These are phyloP conservation scores for Podila epigama DNA, from an alignment of 192 early-diverging fungal genomes.

Conservation along the genomic window DNA sequence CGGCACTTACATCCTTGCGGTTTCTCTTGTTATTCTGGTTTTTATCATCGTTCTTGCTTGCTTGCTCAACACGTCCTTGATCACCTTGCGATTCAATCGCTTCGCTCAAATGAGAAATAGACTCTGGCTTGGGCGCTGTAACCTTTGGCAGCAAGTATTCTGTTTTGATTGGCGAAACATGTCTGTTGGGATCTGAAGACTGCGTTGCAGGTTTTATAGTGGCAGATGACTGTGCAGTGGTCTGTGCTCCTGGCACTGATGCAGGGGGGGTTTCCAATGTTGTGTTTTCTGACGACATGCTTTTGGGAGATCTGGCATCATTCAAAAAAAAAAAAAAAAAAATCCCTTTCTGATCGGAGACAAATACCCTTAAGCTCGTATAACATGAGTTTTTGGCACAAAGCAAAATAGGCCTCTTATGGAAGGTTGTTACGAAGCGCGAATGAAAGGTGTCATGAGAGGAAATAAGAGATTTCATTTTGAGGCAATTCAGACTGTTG, in stretches of 20 bases:
- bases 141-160: constrained; percentile 18
- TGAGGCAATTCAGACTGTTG: too few relatives aligned
- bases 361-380: too few relatives aligned
- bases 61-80: constrained; percentile 18
- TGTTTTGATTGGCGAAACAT: constrained; percentile 35
- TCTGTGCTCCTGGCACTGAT: background rate
- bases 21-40: constrained; percentile 43
- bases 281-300: too few relatives aligned
- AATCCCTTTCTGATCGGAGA: too few relatives aligned
- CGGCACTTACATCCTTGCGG: constrained; percentile 20
- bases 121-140: constrained; percentile 11
- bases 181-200: background rate
- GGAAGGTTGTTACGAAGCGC: too few relatives aligned
- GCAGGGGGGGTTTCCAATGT: too few relatives aligned
- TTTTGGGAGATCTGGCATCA: too few relatives aligned
- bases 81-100: constrained; percentile 31
- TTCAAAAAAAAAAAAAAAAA: too few relatives aligned
- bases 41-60: background rate
- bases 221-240: background rate
- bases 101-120: constrained; percentile 26
- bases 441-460: too few relatives aligned
- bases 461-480: too few relatives aligned
- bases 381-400: too few relatives aligned
- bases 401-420: too few relatives aligned
- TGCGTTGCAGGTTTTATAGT: background rate